Evolutionary conservation across 371 early-diverging fungal genomes (phyloP).

Genomic region (Batrachochytrium dendrobatidis): DNA sequence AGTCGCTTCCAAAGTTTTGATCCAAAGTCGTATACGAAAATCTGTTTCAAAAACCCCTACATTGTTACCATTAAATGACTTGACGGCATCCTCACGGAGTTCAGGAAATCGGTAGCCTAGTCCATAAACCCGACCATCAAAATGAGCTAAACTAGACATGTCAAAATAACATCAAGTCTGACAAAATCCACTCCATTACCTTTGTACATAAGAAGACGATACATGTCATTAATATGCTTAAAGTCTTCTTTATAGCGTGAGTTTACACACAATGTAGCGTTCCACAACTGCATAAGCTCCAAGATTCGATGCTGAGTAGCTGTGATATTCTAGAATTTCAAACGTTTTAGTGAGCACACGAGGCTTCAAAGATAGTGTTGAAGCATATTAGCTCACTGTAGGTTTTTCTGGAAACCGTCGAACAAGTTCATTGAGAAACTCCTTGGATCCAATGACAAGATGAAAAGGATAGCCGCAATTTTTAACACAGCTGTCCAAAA

Average conservation of each 20-base stretch:
- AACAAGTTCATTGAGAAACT: conserved; percentile 90
- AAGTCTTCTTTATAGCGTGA: conserved; percentile 86
- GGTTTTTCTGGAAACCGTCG: conserved; percentile 82
- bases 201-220: conserved; percentile 72
- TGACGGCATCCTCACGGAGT: conserved; percentile 19
- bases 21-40: not conserved
- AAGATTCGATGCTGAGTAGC: conserved; percentile 74
- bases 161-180: not conserved
- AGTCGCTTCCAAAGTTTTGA: not conserved
- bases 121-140: not conserved
- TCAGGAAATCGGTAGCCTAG: conserved; percentile 80
- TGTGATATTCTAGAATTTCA: conserved; percentile 26
- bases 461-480: conserved; percentile 96
- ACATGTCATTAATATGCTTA: conserved; percentile 85
- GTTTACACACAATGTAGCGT: conserved; percentile 66
- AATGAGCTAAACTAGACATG: not conserved
- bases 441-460: conserved; percentile 83
- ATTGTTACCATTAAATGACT: conserved; percentile 6
- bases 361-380: not conserved
- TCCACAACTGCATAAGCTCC: conserved; percentile 90
- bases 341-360: not conserved
- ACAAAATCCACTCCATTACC: conserved; percentile 11
- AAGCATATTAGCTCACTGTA: conserved; percentile 32
- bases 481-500: conserved; percentile 89
- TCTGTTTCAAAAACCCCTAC: conserved; percentile 5